These are phyloP conservation scores for Tuber borchii DNA, from an alignment of 495 filamentous ascomycete genomes.

Conservation along the genomic window DNA sequence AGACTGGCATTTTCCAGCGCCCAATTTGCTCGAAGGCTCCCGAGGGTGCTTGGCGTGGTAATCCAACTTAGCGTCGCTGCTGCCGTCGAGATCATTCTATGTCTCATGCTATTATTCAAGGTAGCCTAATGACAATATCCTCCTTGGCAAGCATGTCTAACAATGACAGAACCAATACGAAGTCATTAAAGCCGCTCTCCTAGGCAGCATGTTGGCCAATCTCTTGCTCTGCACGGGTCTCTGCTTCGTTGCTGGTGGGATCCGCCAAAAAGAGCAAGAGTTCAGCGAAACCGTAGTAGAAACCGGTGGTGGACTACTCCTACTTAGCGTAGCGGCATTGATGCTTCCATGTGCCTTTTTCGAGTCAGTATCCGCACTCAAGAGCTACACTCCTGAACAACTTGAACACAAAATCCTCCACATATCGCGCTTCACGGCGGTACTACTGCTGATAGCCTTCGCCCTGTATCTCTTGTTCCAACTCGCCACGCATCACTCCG, in stretches of 20 bases:
- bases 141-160: background rate
- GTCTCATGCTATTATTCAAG: slow-evolving; percentile 61
- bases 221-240: slow-evolving; percentile 66
- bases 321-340: slow-evolving; percentile 60
- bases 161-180: slow-evolving; percentile 10
- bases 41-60: slow-evolving; percentile 66
- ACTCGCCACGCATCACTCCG: slow-evolving; percentile 69
- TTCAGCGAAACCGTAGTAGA: slow-evolving; percentile 76
- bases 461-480: slow-evolving; percentile 67
- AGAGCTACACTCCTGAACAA: slow-evolving; percentile 39
- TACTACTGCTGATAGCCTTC: slow-evolving; percentile 76
- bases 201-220: slow-evolving; percentile 75
- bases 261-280: slow-evolving; percentile 57
- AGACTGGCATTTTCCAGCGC: slow-evolving; percentile 3
- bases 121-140: slow-evolving; percentile 25
- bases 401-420: slow-evolving; percentile 52
- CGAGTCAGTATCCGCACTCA: slow-evolving; percentile 50
- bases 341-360: slow-evolving; percentile 75
- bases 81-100: slow-evolving; percentile 74
- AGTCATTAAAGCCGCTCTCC: slow-evolving; percentile 75
- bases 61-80: slow-evolving; percentile 70
- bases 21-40: background rate
- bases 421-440: slow-evolving; percentile 68
- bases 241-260: slow-evolving; percentile 71
- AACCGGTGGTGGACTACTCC: slow-evolving; percentile 67